Evolutionary conservation across 768 basidiomycete species (phyloP).

Genomic region (Rhodotorula babjevae): DNA sequence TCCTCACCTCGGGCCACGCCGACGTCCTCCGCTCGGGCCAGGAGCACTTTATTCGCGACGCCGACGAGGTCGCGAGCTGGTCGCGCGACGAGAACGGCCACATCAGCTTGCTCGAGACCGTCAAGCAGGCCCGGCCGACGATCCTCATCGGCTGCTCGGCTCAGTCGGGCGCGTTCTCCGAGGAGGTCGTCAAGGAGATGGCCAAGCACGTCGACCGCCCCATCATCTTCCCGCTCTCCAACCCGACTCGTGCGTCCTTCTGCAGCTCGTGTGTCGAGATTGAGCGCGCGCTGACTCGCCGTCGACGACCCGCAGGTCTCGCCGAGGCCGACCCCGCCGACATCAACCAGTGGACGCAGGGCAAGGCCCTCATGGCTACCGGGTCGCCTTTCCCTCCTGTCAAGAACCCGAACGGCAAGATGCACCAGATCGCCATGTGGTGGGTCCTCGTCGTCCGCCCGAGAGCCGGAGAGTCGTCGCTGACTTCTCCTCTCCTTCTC

Average conservation of each 20-base stretch:
- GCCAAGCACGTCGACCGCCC: slow-evolving; percentile 64
- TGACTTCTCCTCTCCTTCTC: too few species aligned
- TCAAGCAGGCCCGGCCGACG: slow-evolving; percentile 69
- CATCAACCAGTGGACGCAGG: slow-evolving; percentile 71
- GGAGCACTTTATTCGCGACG: slow-evolving; percentile 54
- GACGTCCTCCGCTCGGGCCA: slow-evolving; percentile 49
- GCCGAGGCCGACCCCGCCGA: slow-evolving; percentile 68
- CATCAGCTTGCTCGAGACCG: slow-evolving; percentile 62
- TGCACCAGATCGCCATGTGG: slow-evolving; percentile 52
- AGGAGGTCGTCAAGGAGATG: slow-evolving; percentile 58
- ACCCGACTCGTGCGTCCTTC: slow-evolving; percentile 57
- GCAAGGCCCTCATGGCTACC: slow-evolving; percentile 72
- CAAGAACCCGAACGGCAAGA: slow-evolving; percentile 60
- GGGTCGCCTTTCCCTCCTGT: slow-evolving; percentile 74
- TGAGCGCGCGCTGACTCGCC: neutral
- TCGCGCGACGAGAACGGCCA: slow-evolving; percentile 46
- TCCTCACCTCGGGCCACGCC: slow-evolving; percentile 32
- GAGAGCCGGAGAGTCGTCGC: too few species aligned
- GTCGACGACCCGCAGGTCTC: slow-evolving; percentile 47
- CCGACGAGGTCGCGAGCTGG: slow-evolving; percentile 43
- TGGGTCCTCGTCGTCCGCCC: too few species aligned
- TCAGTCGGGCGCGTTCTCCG: slow-evolving; percentile 67
- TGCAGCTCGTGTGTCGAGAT: neutral
- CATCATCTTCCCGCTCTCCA: slow-evolving; percentile 77
- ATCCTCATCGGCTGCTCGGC: slow-evolving; percentile 82